phyloP scores from a whole-genome alignment of 257 asterid species.

The Linderniella brevidens region DNA sequence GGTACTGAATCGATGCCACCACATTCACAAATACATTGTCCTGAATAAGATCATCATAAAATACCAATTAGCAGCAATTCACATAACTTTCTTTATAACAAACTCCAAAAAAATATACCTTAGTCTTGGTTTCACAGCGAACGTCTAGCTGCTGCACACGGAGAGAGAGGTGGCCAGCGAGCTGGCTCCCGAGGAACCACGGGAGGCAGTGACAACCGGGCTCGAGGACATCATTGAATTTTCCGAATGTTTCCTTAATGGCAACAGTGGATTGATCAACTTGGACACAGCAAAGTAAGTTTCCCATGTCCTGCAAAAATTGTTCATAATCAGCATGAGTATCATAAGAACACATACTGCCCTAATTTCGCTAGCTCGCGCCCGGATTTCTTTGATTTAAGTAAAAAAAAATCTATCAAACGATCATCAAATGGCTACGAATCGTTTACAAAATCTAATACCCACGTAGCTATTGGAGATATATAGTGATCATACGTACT shows the following conservation, averaged over 20 bases:
- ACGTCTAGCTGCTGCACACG: constrained; percentile 29
- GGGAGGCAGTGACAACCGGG: constrained; percentile 26
- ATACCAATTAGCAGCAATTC: background rate
- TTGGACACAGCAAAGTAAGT: constrained; percentile 15
- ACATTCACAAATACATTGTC: constrained; percentile 24
- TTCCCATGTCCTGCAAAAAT: constrained; percentile 18
- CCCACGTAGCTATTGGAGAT: too few relatives aligned
- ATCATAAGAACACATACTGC: too few relatives aligned
- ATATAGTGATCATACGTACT: too few relatives aligned
- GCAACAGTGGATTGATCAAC: constrained; percentile 24
- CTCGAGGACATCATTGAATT: constrained; percentile 13
- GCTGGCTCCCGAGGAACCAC: constrained; percentile 14
- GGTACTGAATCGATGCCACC: constrained; percentile 25
- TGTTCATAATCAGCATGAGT: background rate
- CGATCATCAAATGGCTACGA: too few relatives aligned
- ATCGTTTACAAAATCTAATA: too few relatives aligned
- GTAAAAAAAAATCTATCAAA: too few relatives aligned
- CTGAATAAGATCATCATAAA: constrained; percentile 7
- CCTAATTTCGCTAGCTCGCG: too few relatives aligned
- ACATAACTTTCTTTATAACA: background rate
- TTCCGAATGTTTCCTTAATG: constrained; percentile 19
- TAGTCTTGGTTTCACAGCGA: constrained; percentile 24
- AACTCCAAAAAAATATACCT: constrained; percentile 9
- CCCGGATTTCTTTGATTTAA: too few relatives aligned
- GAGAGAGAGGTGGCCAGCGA: constrained; percentile 17